phyloP scores from a whole-genome alignment of 225 moss, liverwort and hornwort genomes.

The Thuidium tamariscinum region DNA sequence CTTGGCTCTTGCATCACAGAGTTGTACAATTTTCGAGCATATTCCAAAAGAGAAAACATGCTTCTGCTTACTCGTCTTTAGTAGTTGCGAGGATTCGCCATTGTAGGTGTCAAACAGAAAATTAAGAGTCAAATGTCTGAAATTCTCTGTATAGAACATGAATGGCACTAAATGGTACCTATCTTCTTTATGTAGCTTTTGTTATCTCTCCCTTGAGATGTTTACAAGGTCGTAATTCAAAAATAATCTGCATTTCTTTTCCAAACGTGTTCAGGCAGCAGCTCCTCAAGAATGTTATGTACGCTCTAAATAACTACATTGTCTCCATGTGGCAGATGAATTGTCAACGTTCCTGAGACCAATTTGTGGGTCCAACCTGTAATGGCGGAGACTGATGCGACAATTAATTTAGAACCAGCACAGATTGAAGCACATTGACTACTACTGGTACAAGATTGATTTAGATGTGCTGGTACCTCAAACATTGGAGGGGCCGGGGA shows the following conservation, averaged over 20 bases:
- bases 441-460: neutral
- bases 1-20: neutral
- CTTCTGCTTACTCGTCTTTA: neutral
- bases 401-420: neutral
- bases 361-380: neutral
- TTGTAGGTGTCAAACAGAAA: neutral
- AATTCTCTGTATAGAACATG: neutral
- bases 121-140: neutral
- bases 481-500: neutral
- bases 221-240: too few species aligned
- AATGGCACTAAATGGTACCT: too few species aligned
- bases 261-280: neutral
- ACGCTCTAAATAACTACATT: neutral
- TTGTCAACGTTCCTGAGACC: neutral
- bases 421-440: neutral
- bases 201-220: neutral
- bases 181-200: neutral
- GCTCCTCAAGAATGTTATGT: neutral
- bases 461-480: neutral
- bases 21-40: neutral
- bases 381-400: neutral
- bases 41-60: neutral
- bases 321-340: conserved; percentile 12
- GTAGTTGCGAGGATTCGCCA: neutral
- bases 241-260: neutral